phyloP scores from a whole-genome alignment of 2,329 filamentous ascomycete genomes.

The Talaromyces rugulosus region DNA sequence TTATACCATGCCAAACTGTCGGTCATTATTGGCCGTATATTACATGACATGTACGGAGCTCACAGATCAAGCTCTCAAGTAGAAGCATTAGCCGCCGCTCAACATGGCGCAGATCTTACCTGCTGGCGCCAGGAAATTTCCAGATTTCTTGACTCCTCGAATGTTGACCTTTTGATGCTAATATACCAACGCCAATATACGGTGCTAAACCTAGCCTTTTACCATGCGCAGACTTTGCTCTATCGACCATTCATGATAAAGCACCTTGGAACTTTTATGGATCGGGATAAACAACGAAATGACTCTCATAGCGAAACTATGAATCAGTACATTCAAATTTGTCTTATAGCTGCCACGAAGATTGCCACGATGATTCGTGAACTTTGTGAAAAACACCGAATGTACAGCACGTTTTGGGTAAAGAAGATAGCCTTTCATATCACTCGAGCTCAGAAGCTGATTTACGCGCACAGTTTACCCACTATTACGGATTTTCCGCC shows the following conservation, averaged over 20 bases:
- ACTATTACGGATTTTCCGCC: conserved; percentile 45
- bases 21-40: conserved; percentile 41
- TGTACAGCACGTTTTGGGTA: conserved; percentile 43
- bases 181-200: conserved; percentile 44
- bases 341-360: conserved; percentile 38
- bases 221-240: conserved; percentile 30
- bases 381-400: conserved; percentile 30
- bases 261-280: conserved; percentile 8
- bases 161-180: conserved; percentile 35
- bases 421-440: conserved; percentile 24
- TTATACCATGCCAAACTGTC: conserved; percentile 44
- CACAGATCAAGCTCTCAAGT: conserved; percentile 11
- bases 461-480: conserved; percentile 18
- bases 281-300: conserved; percentile 14
- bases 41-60: conserved; percentile 41
- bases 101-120: conserved; percentile 40
- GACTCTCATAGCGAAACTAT: conserved; percentile 10
- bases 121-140: conserved; percentile 46
- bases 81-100: conserved; percentile 32
- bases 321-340: conserved; percentile 25
- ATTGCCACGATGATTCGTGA: conserved; percentile 38
- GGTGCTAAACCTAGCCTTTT: conserved; percentile 33
- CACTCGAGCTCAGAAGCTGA: not conserved
- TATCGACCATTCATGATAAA: conserved; percentile 30
- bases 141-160: conserved; percentile 20